A percentile compares a stretch with the other conserved stretches of the same genome.
These are phyloP conservation scores for Hypoxylon sp. DNA, from an alignment of 2,329 filamentous ascomycete genomes.

Conservation along the genomic window DNA sequence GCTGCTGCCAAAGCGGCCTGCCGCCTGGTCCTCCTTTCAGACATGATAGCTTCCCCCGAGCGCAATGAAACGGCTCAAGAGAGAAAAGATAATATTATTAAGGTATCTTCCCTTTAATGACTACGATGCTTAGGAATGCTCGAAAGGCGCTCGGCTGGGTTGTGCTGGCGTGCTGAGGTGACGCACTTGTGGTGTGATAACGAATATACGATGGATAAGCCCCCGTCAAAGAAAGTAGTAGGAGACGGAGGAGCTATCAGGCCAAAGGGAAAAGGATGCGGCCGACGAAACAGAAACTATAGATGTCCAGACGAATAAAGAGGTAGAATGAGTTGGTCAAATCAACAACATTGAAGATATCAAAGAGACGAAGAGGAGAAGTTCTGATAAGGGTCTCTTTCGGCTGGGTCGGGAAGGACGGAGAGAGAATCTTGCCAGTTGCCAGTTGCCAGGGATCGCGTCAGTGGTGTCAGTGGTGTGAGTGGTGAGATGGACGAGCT, in stretches of 20 bases:
- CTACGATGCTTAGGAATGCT: constrained; percentile 6
- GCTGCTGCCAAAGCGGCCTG: constrained; percentile 50
- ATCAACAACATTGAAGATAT: constrained; percentile 17
- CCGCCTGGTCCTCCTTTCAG: constrained; percentile 51
- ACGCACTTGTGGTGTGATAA: constrained; percentile 32
- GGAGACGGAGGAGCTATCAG: constrained; percentile 23
- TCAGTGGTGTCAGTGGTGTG: constrained; percentile 1
- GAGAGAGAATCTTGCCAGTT: constrained; percentile 31
- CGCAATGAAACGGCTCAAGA: background rate
- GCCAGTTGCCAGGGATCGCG: constrained; percentile 35
- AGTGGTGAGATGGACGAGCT: constrained; percentile 20
- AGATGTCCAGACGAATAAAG: constrained; percentile 24
- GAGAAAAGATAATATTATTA: background rate
- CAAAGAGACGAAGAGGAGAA: constrained; percentile 23
- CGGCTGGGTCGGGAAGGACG: constrained; percentile 43
- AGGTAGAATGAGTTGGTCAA: constrained; percentile 9
- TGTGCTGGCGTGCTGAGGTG: constrained; percentile 26
- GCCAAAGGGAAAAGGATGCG: constrained; percentile 9
- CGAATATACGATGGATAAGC: constrained; percentile 27
- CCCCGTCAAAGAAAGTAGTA: constrained; percentile 24
- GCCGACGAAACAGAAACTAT: background rate
- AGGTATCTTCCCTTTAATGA: background rate
- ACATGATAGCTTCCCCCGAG: constrained; percentile 42
- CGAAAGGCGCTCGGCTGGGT: constrained; percentile 17
- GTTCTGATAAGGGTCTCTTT: constrained; percentile 37